Conservation (phyloP, 345 rosid species). For the Populus tremula region DNA sequence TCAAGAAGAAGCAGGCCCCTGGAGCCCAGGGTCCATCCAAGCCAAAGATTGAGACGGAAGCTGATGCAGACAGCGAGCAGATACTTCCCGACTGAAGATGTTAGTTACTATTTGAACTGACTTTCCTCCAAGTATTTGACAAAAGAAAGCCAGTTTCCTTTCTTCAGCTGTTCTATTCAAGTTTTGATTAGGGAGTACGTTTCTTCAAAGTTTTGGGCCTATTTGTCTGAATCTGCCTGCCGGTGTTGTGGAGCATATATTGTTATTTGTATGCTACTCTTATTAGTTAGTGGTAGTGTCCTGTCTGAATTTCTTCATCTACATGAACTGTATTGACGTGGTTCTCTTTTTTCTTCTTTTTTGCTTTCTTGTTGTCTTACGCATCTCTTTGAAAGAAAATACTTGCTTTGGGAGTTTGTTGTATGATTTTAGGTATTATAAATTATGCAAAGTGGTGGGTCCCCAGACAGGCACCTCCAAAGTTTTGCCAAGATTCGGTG, state of each 20-base stretch:
- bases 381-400: not conserved
- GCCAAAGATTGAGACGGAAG: constrained; percentile 84
- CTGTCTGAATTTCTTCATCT: not conserved
- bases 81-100: constrained; percentile 67
- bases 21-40: constrained; percentile 61
- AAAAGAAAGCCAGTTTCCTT: not conserved
- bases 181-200: not conserved
- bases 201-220: not conserved
- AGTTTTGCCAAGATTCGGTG: too few species aligned
- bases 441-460: too few species aligned
- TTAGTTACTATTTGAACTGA: not conserved
- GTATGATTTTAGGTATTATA: not conserved
- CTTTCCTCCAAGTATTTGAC: not conserved
- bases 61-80: constrained; percentile 89
- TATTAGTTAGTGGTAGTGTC: not conserved
- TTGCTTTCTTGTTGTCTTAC: not conserved
- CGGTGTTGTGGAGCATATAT: not conserved
- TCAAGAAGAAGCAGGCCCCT: constrained; percentile 90
- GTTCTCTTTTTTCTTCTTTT: not conserved
- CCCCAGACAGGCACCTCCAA: too few species aligned
- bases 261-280: not conserved
- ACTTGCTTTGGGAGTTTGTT: not conserved
- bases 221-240: not conserved
- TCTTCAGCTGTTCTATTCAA: not conserved
- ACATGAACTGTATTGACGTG: not conserved